Evolutionary conservation across 148 eudicot species (phyloP).

Genomic region (Diospyros kaki): DNA sequence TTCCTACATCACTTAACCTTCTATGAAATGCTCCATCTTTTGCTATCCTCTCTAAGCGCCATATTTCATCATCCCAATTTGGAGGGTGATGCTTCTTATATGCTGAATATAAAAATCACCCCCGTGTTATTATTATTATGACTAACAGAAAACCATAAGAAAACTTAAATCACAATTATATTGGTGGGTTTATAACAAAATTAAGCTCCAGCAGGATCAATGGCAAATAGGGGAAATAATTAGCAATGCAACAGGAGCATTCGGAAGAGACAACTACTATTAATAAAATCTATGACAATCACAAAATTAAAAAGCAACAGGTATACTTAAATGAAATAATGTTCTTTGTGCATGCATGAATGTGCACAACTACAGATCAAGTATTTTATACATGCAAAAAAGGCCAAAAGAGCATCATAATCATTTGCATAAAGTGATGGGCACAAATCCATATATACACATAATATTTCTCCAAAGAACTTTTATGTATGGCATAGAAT

Average conservation of each 20-base stretch:
- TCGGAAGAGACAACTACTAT: background rate
- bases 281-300: background rate
- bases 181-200: background rate
- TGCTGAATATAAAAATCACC: slow-evolving; percentile 37
- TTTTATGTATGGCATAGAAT: too few species aligned
- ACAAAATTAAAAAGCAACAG: background rate
- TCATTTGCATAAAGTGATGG: too few species aligned
- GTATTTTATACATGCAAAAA: background rate
- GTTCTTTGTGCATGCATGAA: background rate
- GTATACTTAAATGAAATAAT: background rate
- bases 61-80: slow-evolving; percentile 57
- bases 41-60: slow-evolving; percentile 72
- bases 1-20: slow-evolving; percentile 36
- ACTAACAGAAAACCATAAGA: background rate
- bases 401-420: too few species aligned
- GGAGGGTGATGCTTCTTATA: slow-evolving; percentile 81
- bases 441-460: too few species aligned
- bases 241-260: background rate
- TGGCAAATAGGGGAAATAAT: background rate
- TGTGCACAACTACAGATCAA: background rate
- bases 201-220: background rate
- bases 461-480: too few species aligned
- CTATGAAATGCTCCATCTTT: slow-evolving; percentile 58
- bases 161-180: background rate
- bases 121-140: background rate